phyloP scores from a whole-genome alignment of 345 rosid species.

The Gossypium bickii region DNA sequence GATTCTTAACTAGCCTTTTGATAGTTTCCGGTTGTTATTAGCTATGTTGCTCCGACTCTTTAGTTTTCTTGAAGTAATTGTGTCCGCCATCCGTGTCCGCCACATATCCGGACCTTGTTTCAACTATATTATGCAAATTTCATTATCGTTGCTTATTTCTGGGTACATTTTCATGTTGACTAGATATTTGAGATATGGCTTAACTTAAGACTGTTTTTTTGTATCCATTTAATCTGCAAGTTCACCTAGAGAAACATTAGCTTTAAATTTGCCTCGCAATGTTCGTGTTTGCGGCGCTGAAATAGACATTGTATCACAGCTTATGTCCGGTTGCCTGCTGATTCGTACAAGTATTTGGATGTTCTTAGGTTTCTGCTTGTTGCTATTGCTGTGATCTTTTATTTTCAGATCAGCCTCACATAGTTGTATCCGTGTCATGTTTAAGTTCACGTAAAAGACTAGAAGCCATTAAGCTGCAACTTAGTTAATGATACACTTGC shows the following conservation, averaged over 20 bases:
- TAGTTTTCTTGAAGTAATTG: neutral
- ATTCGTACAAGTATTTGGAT: no score
- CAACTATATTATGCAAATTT: no score
- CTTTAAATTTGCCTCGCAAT: no score
- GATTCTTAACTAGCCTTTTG: neutral
- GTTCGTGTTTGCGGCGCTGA: conserved; percentile 25
- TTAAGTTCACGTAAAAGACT: neutral
- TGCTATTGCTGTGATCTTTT: conserved; percentile 21
- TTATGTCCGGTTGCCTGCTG: no score
- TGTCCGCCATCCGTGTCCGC: no score
- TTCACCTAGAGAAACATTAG: no score
- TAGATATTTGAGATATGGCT: no score
- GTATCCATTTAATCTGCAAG: no score
- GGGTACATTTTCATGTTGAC: neutral
- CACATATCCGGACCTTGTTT: no score
- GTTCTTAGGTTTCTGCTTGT: conserved; percentile 28
- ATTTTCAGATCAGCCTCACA: neutral
- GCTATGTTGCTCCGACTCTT: no score
- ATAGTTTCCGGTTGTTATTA: neutral
- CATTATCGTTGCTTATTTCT: neutral
- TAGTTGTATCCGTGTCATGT: neutral
- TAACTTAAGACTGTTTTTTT: no score
- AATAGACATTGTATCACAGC: neutral
- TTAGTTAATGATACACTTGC: no score
- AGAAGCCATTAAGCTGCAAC: neutral